Evolutionary conservation across 805 yeast species (phyloP).

Genomic region (Wickerhamiella hasegawae): DNA sequence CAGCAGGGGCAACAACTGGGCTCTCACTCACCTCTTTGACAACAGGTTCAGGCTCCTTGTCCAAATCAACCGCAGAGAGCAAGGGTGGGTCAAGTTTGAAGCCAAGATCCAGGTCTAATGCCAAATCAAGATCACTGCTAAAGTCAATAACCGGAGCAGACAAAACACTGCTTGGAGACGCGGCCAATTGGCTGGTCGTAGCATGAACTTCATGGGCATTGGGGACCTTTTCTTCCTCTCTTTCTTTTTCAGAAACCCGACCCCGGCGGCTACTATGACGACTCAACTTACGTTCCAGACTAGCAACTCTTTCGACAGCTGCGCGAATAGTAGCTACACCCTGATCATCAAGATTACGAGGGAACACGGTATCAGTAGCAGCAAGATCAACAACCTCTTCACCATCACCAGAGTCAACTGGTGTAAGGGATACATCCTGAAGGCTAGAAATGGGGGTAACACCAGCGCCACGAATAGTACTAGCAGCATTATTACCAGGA

Average conservation of each 20-base stretch:
- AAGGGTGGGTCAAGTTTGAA: not conserved
- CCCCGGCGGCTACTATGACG: conserved; percentile 5
- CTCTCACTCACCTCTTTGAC: too few relatives aligned
- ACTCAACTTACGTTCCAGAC: conserved; percentile 22
- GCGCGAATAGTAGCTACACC: conserved; percentile 21
- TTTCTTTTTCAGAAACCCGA: conserved; percentile 6
- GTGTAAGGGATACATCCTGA: not conserved
- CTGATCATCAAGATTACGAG: conserved; percentile 18
- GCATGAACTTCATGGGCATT: conserved; percentile 16
- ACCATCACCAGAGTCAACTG: not conserved
- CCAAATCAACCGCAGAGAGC: not conserved
- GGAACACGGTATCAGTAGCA: conserved; percentile 21
- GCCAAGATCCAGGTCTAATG: not conserved
- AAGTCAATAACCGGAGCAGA: not conserved
- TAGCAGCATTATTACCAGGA: not conserved
- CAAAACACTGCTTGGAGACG: not conserved
- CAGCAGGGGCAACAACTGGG: too few relatives aligned
- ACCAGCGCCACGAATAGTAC: not conserved
- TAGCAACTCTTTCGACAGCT: conserved; percentile 21
- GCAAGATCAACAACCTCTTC: conserved; percentile 11
- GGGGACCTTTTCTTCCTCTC: conserved; percentile 16
- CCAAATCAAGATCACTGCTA: not conserved
- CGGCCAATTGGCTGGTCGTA: too few relatives aligned
- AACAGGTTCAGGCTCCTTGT: not conserved
- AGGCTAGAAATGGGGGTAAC: not conserved